Evolutionary conservation across 805 yeast genomes (phyloP).

Genomic region (Candida jianshihensis): DNA sequence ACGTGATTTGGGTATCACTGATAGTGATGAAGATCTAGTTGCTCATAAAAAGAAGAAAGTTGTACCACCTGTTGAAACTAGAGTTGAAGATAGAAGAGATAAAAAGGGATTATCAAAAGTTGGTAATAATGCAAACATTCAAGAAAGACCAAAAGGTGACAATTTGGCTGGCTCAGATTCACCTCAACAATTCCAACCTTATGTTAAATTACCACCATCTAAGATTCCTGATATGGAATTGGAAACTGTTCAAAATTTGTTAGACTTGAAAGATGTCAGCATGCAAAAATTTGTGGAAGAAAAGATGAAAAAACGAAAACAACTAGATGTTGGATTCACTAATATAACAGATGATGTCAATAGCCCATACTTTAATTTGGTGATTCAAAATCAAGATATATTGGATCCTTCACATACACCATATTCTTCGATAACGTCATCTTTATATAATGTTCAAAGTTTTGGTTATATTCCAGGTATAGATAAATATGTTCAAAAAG

Average conservation of each 20-base stretch:
- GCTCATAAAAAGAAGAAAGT: conserved; percentile 66
- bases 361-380: conserved; percentile 71
- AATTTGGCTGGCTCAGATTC: conserved; percentile 19
- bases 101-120: conserved; percentile 16
- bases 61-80: conserved; percentile 13
- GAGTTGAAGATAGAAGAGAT: conserved; percentile 9
- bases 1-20: conserved; percentile 67
- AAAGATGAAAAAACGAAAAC: conserved; percentile 63
- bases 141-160: conserved; percentile 15
- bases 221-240: conserved; percentile 90
- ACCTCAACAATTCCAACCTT: conserved; percentile 48
- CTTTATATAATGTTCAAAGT: conserved; percentile 57
- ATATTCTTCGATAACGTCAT: conserved; percentile 70
- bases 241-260: conserved; percentile 69
- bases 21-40: conserved; percentile 78
- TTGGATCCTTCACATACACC: conserved; percentile 63
- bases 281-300: conserved; percentile 82
- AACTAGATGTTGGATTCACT: conserved; percentile 62
- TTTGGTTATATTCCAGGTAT: conserved; percentile 37
- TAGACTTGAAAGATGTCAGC: conserved; percentile 68
- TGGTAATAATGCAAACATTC: conserved; percentile 13
- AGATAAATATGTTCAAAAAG: conserved; percentile 19
- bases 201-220: conserved; percentile 82
- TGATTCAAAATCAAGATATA: conserved; percentile 40
- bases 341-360: conserved; percentile 84